Base-by-base conservation (phyloP, 768 basidiomycete species). In the Termitomyces heimii region DNA sequence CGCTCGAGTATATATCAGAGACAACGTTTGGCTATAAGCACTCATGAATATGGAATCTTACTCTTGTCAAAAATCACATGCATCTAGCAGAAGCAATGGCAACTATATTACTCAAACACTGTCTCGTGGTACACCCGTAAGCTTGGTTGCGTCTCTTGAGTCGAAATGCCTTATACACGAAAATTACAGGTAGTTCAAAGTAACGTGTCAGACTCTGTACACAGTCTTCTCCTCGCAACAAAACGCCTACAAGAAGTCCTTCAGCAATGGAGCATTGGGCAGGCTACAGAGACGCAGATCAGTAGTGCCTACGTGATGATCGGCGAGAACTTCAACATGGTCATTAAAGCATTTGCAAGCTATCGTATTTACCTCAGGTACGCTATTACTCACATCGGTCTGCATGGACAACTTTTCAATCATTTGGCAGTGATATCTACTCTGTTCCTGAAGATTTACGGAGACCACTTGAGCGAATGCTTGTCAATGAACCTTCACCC, bases 221-320 rank as follows among this genome's bases (percentile, higher is more conserved):
- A 76, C 49, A 77, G 71, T 49, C 81, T 98, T 28, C 82, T 98
- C 22, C 79, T 85, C 2, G 85, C 90, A 40, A 96, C 94, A 24
- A 89, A 89, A 64, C 80, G 82, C 56, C 82, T 98, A n/a, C 85
- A 95, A 63, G 84, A 89, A 18, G 72, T 80, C 1, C 79, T 95
- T 48, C 77, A 73, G 28, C 79, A 79, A 59, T 95, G 94, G 93
- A 81, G 85, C 48, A 61, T 71, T 1, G 75, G 78, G 4, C 74
- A 80, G 47, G 83, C 83, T 2, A 71, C 79, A 1, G 88, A 92
- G 54, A 74, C 72, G 20, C 77, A 92, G 67, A 92, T 98, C 65
- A 92, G 89, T 76, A 85, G 95, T 68, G 82, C 90, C 52, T 98
- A 94, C 69, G 89, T 98, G 54, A 81, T 85, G 63, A 81, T 97